Conservation (phyloP, 768 basidiomycete species). For the Termitomyces sp. region DNA sequence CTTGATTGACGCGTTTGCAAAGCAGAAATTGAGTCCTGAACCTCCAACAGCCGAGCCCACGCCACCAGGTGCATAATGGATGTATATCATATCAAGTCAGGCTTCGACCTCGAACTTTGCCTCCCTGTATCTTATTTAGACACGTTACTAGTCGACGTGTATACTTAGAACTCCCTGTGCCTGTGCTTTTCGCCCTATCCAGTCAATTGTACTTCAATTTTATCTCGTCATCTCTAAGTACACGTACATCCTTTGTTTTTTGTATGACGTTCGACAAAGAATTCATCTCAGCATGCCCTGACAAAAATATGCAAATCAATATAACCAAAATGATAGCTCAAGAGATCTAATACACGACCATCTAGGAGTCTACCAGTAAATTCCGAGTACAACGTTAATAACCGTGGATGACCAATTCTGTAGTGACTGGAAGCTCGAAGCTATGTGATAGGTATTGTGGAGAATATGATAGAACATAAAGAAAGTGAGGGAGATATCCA, state of each 20-base stretch:
- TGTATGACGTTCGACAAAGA: not conserved
- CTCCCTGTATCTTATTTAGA: constrained; percentile 15
- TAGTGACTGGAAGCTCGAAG: constrained; percentile 5
- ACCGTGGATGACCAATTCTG: not conserved
- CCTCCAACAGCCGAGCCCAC: constrained; percentile 19
- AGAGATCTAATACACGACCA: constrained; percentile 10
- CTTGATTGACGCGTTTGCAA: constrained; percentile 77
- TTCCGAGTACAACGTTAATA: constrained; percentile 7
- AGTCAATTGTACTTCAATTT: constrained; percentile 4
- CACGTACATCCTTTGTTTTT: not conserved
- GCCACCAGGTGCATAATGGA: constrained; percentile 18
- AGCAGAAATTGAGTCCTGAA: constrained; percentile 39
- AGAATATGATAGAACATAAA: constrained; percentile 8
- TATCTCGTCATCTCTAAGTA: no score
- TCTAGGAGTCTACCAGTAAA: constrained; percentile 4
- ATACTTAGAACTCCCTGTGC: constrained; percentile 8
- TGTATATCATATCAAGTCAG: constrained; percentile 1
- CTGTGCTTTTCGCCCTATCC: constrained; percentile 5
- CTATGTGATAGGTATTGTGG: constrained; percentile 3
- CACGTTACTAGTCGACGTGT: constrained; percentile 9
- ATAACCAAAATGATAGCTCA: not conserved
- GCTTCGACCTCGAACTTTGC: not conserved
- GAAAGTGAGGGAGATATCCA: not conserved
- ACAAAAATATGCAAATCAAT: not conserved
- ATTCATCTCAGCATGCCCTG: not conserved